Conservation (phyloP, 257 asterid genomes). For the Nemophila menziesii region DNA sequence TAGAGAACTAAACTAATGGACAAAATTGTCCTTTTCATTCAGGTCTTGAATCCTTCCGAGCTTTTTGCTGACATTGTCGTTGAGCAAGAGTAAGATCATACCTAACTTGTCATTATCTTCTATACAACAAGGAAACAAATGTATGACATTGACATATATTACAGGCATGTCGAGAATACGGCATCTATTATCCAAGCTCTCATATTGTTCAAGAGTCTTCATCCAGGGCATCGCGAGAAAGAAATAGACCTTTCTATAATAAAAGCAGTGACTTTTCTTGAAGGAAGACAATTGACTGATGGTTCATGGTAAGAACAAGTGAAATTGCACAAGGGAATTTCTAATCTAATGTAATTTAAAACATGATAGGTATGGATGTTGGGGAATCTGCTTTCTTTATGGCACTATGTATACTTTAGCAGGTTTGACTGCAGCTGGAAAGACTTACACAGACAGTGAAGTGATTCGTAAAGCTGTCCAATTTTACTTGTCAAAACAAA, state of each 20-base stretch:
- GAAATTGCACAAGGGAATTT: neutral
- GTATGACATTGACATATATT: neutral
- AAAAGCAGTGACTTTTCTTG: conserved; percentile 35
- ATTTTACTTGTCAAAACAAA: conserved; percentile 44
- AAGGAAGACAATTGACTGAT: conserved; percentile 46
- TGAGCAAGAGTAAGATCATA: conserved; percentile 51
- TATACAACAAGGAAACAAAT: neutral
- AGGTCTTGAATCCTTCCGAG: conserved; percentile 73
- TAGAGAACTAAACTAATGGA: neutral
- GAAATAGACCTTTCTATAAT: conserved; percentile 47
- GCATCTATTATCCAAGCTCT: conserved; percentile 45
- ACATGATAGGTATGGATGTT: conserved; percentile 49
- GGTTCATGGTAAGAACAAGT: conserved; percentile 50
- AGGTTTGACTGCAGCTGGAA: conserved; percentile 47
- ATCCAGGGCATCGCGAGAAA: conserved; percentile 56
- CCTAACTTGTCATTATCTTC: neutral
- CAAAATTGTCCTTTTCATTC: neutral
- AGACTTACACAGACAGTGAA: conserved; percentile 40
- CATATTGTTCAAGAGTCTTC: conserved; percentile 38
- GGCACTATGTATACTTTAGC: conserved; percentile 52
- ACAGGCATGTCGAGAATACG: conserved; percentile 58
- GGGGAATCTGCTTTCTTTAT: conserved; percentile 73
- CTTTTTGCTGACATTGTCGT: conserved; percentile 65
- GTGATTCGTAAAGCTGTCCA: conserved; percentile 39
- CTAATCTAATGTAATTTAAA: neutral